A percentile compares a stretch with the other conserved stretches of the same genome.
Evolutionary conservation across 2,329 filamentous ascomycete genomes (phyloP).

Genomic region (Beauveria rudraprayagi): DNA sequence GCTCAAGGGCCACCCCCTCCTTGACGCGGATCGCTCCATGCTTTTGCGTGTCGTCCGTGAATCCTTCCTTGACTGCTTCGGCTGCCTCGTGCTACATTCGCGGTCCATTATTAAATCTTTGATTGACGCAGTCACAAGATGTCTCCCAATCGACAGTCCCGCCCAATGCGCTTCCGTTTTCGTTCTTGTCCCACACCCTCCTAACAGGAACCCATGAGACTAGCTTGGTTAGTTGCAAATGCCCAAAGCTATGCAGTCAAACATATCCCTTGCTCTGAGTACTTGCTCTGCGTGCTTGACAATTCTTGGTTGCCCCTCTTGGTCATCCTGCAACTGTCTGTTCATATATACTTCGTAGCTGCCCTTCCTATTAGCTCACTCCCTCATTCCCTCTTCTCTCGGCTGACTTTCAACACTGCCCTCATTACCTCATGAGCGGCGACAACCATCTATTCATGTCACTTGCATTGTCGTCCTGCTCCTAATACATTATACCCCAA

Average conservation of each 20-base stretch:
- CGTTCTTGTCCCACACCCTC: not conserved
- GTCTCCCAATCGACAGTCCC: not conserved
- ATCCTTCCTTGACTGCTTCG: not conserved
- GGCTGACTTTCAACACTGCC: not conserved
- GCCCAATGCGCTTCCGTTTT: not conserved
- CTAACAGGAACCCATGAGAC: not conserved
- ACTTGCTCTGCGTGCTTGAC: not conserved
- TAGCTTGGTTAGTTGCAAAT: not conserved
- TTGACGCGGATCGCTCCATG: not conserved
- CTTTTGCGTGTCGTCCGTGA: not conserved
- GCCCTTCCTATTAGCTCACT: not conserved
- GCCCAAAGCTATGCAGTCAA: not conserved
- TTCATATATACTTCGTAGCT: conserved; percentile 5
- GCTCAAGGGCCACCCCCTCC: not conserved
- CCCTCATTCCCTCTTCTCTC: not conserved
- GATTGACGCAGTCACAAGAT: not conserved
- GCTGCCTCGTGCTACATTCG: not conserved
- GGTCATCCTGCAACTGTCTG: not conserved
- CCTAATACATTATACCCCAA: conserved; percentile 5
- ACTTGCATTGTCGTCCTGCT: not conserved
- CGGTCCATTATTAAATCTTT: not conserved
- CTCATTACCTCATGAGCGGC: not conserved
- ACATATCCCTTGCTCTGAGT: not conserved
- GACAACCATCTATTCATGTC: not conserved
- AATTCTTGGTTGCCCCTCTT: not conserved